phyloP scores from a whole-genome alignment of 2,329 filamentous ascomycete genomes.

The Pezicula neosporulosa region DNA sequence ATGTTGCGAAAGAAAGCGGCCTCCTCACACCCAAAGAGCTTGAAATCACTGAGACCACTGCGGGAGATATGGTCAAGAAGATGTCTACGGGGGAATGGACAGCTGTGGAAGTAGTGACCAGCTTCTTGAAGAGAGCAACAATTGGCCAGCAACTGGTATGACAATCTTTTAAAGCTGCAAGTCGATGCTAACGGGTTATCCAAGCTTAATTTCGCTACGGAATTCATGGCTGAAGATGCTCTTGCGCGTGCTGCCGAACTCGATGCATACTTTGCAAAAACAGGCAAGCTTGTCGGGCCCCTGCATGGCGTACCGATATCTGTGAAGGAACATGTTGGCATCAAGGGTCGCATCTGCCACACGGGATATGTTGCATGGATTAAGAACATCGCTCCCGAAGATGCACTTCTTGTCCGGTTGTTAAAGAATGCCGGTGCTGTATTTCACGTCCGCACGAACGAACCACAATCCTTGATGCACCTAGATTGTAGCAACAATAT shows the following conservation, averaged over 20 bases:
- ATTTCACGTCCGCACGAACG: conserved; percentile 64
- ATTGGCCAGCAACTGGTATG: conserved; percentile 45
- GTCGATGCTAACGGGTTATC: not conserved
- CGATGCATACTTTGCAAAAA: conserved; percentile 6
- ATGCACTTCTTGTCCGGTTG: conserved; percentile 7
- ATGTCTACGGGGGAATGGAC: conserved; percentile 34
- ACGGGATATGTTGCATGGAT: conserved; percentile 10
- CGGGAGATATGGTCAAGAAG: conserved; percentile 23
- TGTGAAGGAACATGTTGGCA: conserved; percentile 26
- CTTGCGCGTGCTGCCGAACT: conserved; percentile 8
- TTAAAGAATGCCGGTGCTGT: conserved; percentile 38
- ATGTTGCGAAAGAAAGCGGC: not conserved
- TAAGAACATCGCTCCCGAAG: conserved; percentile 6
- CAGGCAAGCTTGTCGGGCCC: conserved; percentile 44
- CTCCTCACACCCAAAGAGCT: conserved; percentile 32
- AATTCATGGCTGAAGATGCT: conserved; percentile 11
- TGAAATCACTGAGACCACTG: conserved; percentile 38
- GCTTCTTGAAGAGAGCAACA: conserved; percentile 48
- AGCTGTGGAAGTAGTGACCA: conserved; percentile 43
- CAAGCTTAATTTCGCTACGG: conserved; percentile 33
- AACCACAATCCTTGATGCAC: conserved; percentile 50
- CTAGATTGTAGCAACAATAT: conserved; percentile 54
- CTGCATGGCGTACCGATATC: conserved; percentile 56
- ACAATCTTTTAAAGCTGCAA: not conserved
- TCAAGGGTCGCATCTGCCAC: conserved; percentile 7